Base-by-base conservation (phyloP, 768 basidiomycete species). In the Lactarius vividus region DNA sequence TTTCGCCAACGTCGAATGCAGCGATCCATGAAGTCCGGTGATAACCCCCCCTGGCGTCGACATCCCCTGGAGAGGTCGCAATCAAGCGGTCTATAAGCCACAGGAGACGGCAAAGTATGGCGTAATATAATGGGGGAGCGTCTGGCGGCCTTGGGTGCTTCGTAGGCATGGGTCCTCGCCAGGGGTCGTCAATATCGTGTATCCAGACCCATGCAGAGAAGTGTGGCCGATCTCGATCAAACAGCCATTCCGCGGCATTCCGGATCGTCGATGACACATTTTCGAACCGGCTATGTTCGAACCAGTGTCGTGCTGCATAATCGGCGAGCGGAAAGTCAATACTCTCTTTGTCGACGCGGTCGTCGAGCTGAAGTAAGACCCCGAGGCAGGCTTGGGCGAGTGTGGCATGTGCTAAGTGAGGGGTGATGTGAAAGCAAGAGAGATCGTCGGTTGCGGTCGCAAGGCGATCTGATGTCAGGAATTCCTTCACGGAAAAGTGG, bases 281-380 rank as follows among this genome's bases (percentile, higher is more conserved):
- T 15, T 54, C 58, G n/a, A 44, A 53, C 40, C 3, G 39, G 2
- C 57, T 52, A n/a, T 64, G 63, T 0, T 15, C 23, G 18, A 53
- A 35, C 63, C 49, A 64, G 26, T 59, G 15, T 28, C 42, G 20
- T 0, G 63, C 63, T 0, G 63, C 58, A 52, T 64, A 64, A 10
- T 18, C 16, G 0, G 40, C 37, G 15, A 62, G 53, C 1, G 61
- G 61, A 28, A 31, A 62, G 28, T 16, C 18, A 20, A 62, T 39
- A 28, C 37, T 33, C 7, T 52, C 61, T n/a, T 52, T 53, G 23
- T 49, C 52, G 11, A 42, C 6, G 16, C 26, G 6, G 28, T 54
- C 39, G 37, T 40, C 53, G 20, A 62, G 37, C 3, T 62, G 53
- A 1, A 62, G 53, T 20, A 62, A 52, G 9, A 53, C 26, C 2